Evolutionary conservation across 495 filamentous ascomycete genomes (phyloP), one percentile per base, ranked within the genome.

Genomic region (Terfezia boudieri): DNA sequence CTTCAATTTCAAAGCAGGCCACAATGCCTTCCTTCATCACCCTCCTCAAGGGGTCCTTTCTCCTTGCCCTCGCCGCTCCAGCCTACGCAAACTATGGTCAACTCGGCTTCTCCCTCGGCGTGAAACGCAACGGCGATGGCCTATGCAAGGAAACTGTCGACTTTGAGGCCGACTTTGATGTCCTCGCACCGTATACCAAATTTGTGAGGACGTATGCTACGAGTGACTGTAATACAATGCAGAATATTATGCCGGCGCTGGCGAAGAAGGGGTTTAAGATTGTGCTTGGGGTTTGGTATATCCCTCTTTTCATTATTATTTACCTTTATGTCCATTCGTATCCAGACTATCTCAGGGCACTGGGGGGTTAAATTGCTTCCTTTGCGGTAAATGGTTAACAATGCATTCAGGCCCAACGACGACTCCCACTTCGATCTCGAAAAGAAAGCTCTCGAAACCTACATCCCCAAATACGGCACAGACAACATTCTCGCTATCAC

Each of bases 271-370:
- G 73, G n/a, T 81, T 84, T 69, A 70, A 86, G 69, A 81, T 86
- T 57, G 70, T 87, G 9, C 65, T 89, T 53, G 84, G 83, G 57
- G 75, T 87, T 61, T 89, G 84, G 84, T 83, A 71, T 36, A 67
- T 55, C 54, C 16, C 20, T 2, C 11, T 17, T 36, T 38, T 48
- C 9, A 14, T n/a, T 14, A 2, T n/a, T 48, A 48, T 20, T n/a
- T 48, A 14, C 26, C 26, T 7, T 32, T 5, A 32, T 32, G 2
- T 32, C 7, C 26, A 32, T 32, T 52, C 49, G 41, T 11, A 20
- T 53, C 17, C 20, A 32, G 20, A 54, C 41, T 55, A 41, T 10
- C 37, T 22, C 8, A 50, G 12, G 55, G 17, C 12, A 49, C 52
- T 55, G 9, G 1, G 11, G 20, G 37, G 16, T 22, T 3, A 50